Evolutionary conservation across 164 flowering plant species (phyloP).

Genomic region (Litsea cubeba): DNA sequence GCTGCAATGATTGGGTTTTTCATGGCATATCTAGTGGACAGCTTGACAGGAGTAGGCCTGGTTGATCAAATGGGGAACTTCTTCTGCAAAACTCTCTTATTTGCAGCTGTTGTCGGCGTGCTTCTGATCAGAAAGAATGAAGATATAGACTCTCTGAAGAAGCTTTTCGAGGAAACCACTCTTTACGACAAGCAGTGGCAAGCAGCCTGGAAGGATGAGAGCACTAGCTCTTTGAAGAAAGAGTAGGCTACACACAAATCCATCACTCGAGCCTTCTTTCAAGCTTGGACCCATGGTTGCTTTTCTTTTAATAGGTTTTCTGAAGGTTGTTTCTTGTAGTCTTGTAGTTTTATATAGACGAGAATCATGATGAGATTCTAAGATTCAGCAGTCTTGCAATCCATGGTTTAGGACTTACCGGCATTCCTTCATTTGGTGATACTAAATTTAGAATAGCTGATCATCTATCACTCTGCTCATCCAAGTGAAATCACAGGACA

Average conservation of each 20-base stretch:
- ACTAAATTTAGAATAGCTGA: too few relatives aligned
- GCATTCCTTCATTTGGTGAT: not conserved
- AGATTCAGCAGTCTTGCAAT: not conserved
- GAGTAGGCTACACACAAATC: slow-evolving; percentile 21
- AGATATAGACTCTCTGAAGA: slow-evolving; percentile 76
- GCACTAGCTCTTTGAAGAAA: slow-evolving; percentile 27
- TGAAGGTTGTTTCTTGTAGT: slow-evolving; percentile 7
- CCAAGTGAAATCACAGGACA: too few relatives aligned
- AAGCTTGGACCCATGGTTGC: not conserved
- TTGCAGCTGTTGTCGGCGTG: slow-evolving; percentile 78
- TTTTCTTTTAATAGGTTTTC: slow-evolving; percentile 2
- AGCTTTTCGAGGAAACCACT: slow-evolving; percentile 78
- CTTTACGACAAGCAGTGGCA: slow-evolving; percentile 99
- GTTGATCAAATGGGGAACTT: slow-evolving; percentile 98
- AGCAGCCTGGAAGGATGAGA: slow-evolving; percentile 94
- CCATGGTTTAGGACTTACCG: not conserved
- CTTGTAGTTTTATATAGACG: slow-evolving; percentile 10
- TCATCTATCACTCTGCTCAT: too few relatives aligned
- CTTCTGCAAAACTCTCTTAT: slow-evolving; percentile 88
- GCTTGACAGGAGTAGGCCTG: slow-evolving; percentile 93
- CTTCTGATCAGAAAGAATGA: slow-evolving; percentile 87
- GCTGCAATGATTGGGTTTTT: slow-evolving; percentile 99
- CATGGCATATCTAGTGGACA: slow-evolving; percentile 94
- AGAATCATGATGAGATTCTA: slow-evolving; percentile 5
- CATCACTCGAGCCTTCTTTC: slow-evolving; percentile 5